phyloP scores from a whole-genome alignment of 1,139 yeast species.

The Blastobotrys niveus region DNA sequence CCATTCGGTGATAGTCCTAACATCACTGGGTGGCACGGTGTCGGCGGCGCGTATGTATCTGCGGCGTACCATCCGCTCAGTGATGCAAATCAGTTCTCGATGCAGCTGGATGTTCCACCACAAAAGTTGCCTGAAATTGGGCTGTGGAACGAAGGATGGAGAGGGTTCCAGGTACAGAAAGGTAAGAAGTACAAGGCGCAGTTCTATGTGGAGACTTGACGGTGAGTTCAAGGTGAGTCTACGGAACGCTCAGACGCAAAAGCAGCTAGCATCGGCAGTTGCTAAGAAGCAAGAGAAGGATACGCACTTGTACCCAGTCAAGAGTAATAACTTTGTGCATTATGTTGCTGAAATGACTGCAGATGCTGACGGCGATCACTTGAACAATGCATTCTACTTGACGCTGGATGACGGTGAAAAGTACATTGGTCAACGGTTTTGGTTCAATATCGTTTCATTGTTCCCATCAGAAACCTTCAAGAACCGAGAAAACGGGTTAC shows the following conservation, averaged over 20 bases:
- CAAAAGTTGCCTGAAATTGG: constrained; percentile 8
- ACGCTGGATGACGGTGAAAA: constrained; percentile 8
- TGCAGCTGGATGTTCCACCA: constrained; percentile 3
- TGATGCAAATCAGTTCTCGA: constrained; percentile 4
- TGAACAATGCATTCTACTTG: constrained; percentile 8
- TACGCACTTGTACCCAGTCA: constrained; percentile 7
- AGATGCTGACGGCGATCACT: not conserved
- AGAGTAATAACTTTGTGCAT: constrained; percentile 8
- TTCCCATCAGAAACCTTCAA: constrained; percentile 12
- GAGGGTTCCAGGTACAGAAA: constrained; percentile 11
- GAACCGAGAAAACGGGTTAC: constrained; percentile 12
- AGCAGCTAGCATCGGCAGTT: constrained; percentile 4
- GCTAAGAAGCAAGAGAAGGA: constrained; percentile 8
- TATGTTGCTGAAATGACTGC: constrained; percentile 10
- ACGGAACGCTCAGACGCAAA: not conserved
- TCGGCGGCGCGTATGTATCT: constrained; percentile 8
- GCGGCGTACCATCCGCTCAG: constrained; percentile 3
- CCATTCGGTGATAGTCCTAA: constrained; percentile 9
- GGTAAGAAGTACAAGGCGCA: constrained; percentile 12
- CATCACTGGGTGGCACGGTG: constrained; percentile 7
- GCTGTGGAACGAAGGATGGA: constrained; percentile 10
- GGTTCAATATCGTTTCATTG: constrained; percentile 11
- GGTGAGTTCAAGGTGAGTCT: constrained; percentile 11
- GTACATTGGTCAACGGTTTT: constrained; percentile 2
- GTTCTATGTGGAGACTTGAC: constrained; percentile 13